Evolutionary conservation across 768 basidiomycete species (phyloP).

Genomic region (Filobasidium wieringae): DNA sequence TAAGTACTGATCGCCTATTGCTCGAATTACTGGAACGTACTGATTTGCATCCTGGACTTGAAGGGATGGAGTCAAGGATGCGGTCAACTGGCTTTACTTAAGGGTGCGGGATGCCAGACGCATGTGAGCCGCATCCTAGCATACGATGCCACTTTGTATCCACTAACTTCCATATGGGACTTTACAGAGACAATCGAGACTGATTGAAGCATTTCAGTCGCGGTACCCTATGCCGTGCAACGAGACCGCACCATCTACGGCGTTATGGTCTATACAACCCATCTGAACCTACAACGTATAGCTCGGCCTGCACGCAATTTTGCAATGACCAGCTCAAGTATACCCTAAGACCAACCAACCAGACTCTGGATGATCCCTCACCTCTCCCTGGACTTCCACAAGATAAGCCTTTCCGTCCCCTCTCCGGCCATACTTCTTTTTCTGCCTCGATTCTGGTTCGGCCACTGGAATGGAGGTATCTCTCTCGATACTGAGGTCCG

Average conservation of each 20-base stretch:
- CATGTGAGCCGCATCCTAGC: constrained; percentile 34
- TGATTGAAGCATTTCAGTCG: neutral
- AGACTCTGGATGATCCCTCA: neutral
- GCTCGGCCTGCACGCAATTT: too few species aligned
- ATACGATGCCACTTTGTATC: too few species aligned
- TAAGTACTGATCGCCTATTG: constrained; percentile 38
- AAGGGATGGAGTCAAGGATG: constrained; percentile 78
- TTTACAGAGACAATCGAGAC: neutral
- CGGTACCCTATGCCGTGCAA: neutral
- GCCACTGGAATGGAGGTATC: neutral
- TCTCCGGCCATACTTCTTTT: too few species aligned
- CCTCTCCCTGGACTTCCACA: neutral
- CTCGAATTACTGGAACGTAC: neutral
- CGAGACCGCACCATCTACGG: neutral
- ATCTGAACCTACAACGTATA: neutral
- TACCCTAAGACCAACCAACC: neutral
- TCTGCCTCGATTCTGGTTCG: too few species aligned
- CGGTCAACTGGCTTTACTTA: constrained; percentile 88
- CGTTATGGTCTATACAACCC: neutral
- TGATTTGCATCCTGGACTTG: neutral
- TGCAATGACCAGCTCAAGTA: too few species aligned
- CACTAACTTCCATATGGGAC: neutral
- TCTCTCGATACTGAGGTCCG: neutral
- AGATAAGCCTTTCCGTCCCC: neutral
- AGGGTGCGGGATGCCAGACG: constrained; percentile 76